Percentiles rank a stretch among this genome's conserved stretches.
phyloP scores from a whole-genome alignment of 2,329 filamentous ascomycete species.

The Purpureocillium takamizusanense region DNA sequence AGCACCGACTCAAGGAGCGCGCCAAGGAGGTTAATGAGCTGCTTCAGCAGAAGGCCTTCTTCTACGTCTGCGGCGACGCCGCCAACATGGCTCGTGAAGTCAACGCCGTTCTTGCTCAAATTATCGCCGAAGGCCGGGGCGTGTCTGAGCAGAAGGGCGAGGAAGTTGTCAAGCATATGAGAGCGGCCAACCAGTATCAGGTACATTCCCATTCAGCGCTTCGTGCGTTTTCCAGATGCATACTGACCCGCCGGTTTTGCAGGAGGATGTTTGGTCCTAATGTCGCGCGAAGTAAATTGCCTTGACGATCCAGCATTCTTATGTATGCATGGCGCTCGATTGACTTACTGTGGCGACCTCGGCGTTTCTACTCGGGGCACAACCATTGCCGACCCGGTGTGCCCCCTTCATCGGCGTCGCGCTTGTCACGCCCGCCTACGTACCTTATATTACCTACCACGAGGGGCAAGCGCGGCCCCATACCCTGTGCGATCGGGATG shows the following conservation, averaged over 20 bases:
- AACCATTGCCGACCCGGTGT: too few species aligned
- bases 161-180: slow-evolving; percentile 95
- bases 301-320: not conserved
- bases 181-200: slow-evolving; percentile 91
- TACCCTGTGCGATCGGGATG: too few species aligned
- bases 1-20: slow-evolving; percentile 80
- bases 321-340: too few species aligned
- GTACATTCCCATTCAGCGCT: slow-evolving; percentile 40
- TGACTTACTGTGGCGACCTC: too few species aligned
- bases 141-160: slow-evolving; percentile 82
- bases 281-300: slow-evolving; percentile 1
- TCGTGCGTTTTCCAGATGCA: slow-evolving; percentile 3
- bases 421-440: too few species aligned
- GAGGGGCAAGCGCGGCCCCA: too few species aligned
- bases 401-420: too few species aligned
- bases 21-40: slow-evolving; percentile 81
- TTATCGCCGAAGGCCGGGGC: slow-evolving; percentile 75
- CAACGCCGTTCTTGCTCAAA: slow-evolving; percentile 76
- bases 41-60: slow-evolving; percentile 77
- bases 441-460: too few species aligned
- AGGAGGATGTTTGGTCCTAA: slow-evolving; percentile 68
- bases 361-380: too few species aligned
- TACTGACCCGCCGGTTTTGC: slow-evolving; percentile 10
- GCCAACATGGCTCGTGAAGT: slow-evolving; percentile 95
- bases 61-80: slow-evolving; percentile 97